Base-by-base conservation (phyloP, 2,329 filamentous ascomycete species). In the Diaporthe citrichinensis region DNA sequence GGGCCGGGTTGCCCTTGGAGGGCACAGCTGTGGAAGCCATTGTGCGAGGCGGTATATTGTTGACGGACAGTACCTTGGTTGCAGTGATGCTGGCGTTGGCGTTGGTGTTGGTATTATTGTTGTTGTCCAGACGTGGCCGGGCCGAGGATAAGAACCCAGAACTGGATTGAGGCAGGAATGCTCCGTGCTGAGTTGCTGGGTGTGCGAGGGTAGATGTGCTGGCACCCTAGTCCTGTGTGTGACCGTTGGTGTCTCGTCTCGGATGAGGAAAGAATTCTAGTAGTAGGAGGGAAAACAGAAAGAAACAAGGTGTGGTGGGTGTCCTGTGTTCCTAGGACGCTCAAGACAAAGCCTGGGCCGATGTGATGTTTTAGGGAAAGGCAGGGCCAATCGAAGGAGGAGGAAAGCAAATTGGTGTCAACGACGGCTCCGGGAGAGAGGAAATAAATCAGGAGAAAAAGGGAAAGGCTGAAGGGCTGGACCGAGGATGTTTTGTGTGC, bases 1-100 rank as follows among this genome's bases (percentile, higher is more conserved):
- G 84, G 82, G 84, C 83, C 74, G 85, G 81, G 78, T 85, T 78
- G 81, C 84, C 83, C 77, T 78, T 76, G 74, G 87, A 84, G 75
- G 87, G 81, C 31, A 75, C 76, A 65, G 83, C 84, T 77, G 85
- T 80, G 75, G 87, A 83, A 80, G 88, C 85, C 89, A 90, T 90
- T 53, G 17, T 79, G 58, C 9, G 49, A 28, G 31, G 28, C 23
- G 44, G 44, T 49, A 36, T 51, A 36, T 51, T 67, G 20, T 51
- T 31, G 44, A 53, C 23, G 31, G 15, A 10, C 14, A 53, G 69
- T 28, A 51, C 23, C 36, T 20, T n/a, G 20, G 28, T 46, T n/a
- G 25, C 6, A 5, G 9, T 41, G 17, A 20, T 20, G 31, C 7
- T 53, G 31, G 9, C 39, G 39, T 41, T 28, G 2, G 28, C 28